These are phyloP conservation scores for Dioscorea alata DNA, from an alignment of 106 monocot genomes.

Conservation along the genomic window DNA sequence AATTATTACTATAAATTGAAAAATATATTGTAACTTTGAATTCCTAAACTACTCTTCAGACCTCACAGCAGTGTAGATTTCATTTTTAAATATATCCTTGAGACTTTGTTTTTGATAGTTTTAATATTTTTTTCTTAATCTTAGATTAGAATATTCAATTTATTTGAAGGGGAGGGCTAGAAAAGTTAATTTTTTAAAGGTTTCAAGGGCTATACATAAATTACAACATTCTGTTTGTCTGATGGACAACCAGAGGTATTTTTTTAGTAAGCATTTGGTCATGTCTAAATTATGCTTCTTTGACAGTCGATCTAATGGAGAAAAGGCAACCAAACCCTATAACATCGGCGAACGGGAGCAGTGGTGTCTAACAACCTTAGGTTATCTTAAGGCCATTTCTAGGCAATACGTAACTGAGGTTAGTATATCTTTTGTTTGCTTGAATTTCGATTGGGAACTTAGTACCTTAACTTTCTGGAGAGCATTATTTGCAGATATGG, in stretches of 20 bases:
- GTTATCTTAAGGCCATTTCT: slow-evolving; percentile 83
- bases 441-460: not conserved
- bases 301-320: slow-evolving; percentile 34
- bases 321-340: slow-evolving; percentile 25
- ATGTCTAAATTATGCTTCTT: not conserved
- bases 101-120: not conserved
- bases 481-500: slow-evolving; percentile 58
- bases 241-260: too few species aligned
- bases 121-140: not conserved
- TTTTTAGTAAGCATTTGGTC: too few species aligned
- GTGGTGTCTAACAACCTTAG: slow-evolving; percentile 82
- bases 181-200: too few species aligned
- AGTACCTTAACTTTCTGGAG: not conserved
- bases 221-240: too few species aligned
- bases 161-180: too few species aligned
- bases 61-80: too few species aligned
- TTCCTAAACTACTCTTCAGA: too few species aligned
- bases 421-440: not conserved
- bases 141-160: not conserved
- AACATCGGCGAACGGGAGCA: slow-evolving; percentile 72
- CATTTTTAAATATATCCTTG: not conserved
- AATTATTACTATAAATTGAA: too few species aligned
- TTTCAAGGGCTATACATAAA: too few species aligned
- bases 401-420: slow-evolving; percentile 93
- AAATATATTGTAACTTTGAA: too few species aligned